A percentile compares a stretch with the other conserved stretches of the same genome.
These are phyloP conservation scores for Fusarium verticillioides DNA, from an alignment of 2,329 filamentous ascomycete genomes.

Conservation along the genomic window DNA sequence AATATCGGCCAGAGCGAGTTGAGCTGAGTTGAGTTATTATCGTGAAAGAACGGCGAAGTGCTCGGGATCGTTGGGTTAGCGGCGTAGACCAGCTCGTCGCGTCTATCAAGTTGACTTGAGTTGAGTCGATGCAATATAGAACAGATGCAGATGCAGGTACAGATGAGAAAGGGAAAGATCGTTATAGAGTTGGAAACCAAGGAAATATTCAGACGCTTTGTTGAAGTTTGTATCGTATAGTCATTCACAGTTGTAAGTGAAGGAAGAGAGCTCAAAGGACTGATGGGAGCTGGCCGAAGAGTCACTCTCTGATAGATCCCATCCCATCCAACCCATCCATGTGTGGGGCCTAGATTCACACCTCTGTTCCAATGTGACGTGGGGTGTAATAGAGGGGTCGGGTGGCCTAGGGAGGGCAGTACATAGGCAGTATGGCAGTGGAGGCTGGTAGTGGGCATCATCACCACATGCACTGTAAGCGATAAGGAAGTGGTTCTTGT, in stretches of 20 bases:
- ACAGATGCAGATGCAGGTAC: conserved; percentile 17
- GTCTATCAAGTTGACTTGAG: conserved; percentile 34
- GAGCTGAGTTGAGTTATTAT: conserved; percentile 19
- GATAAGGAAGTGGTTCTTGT: conserved; percentile 10
- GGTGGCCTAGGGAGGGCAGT: conserved; percentile 8
- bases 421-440: neutral
- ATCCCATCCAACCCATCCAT: conserved; percentile 1
- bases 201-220: conserved; percentile 37
- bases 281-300: conserved; percentile 16
- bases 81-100: conserved; percentile 46
- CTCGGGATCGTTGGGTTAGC: conserved; percentile 35
- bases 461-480: conserved; percentile 1
- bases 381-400: conserved; percentile 24
- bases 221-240: conserved; percentile 43
- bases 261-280: conserved; percentile 35
- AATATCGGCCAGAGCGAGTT: neutral
- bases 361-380: conserved; percentile 18
- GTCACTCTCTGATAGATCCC: conserved; percentile 7
- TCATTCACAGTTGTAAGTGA: conserved; percentile 41
- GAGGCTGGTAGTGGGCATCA: neutral
- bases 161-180: conserved; percentile 31
- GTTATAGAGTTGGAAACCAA: conserved; percentile 31
- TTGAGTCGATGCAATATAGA: conserved; percentile 13
- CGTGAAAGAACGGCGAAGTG: conserved; percentile 32
- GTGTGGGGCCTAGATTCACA: conserved; percentile 25